Base-by-base conservation (phyloP, 345 rosid species). In the Anacardium occidentale region DNA sequence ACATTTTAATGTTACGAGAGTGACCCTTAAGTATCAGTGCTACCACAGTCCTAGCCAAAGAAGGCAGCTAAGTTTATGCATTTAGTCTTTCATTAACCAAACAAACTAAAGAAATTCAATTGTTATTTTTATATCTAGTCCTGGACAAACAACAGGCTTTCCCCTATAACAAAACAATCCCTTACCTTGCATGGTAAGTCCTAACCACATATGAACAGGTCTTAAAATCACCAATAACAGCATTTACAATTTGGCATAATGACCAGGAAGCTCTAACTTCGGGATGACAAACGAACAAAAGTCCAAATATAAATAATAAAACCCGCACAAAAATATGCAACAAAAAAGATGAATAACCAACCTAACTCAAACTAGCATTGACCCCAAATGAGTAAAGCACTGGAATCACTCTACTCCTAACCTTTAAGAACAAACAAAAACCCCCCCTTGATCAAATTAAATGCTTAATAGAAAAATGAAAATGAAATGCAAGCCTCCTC, bases 31-130 rank as follows among this genome's bases (percentile, higher is more conserved):
- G 42, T 37, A 7, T 37, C 42, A 37, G 42, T 5, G 42, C 42
- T 37, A 37, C 42, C 42, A 37, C 3, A 37, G 40, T 37, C 3
- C 7, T 37, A 37, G 40, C 40, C 40, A 37, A n/a, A 58, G 45
- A 21, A 14, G 52, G 48, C n/a, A n/a, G n/a, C 24, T 21, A 55
- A 13, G 54, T 11, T n/a, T 11, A 42, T 20, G 50, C 58, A 51
- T 12, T 34, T 18, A 32, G 34, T 3, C 71, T 34, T 54, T 54
- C 37, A 54, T 34, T 32, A 54, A 50, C 71, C 61, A 68, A 34
- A 37, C 34, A 44, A 68, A 68, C 50, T 68, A 54, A 54, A 34
- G 50, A 29, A 68, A 13, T 55, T 68, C 47, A 56, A 37, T 6
- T 37, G 42, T 56, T 17, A 55, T 10, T 57, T 7, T 54, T 4